Percentiles rank a stretch among this genome's conserved stretches.
These are phyloP conservation scores for Calonectria hongkongensis DNA, from an alignment of 2,329 filamentous ascomycete genomes.

Conservation along the genomic window DNA sequence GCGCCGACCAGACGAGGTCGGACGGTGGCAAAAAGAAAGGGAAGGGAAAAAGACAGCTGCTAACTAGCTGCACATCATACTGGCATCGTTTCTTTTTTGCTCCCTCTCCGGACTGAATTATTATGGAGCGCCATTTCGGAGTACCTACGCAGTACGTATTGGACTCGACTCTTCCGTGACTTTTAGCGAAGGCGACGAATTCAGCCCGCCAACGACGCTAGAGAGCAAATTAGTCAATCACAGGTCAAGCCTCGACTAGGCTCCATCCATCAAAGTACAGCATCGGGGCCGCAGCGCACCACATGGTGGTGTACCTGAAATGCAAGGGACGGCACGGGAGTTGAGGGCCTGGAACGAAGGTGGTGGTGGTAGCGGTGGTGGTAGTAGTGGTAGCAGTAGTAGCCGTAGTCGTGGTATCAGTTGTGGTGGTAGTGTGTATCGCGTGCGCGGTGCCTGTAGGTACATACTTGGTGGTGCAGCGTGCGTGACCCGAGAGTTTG, in stretches of 20 bases:
- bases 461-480: not conserved
- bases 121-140: constrained; percentile 20
- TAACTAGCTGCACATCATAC: not conserved
- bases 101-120: not conserved
- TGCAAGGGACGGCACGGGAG: constrained; percentile 25
- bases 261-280: constrained; percentile 27
- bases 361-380: not conserved
- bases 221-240: constrained; percentile 33
- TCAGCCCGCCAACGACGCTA: constrained; percentile 37
- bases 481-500: constrained; percentile 7
- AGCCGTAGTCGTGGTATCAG: not conserved
- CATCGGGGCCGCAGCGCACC: constrained; percentile 8
- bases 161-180: constrained; percentile 23
- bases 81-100: not conserved
- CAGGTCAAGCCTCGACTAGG: constrained; percentile 32
- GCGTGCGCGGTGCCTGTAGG: not conserved
- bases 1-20: not conserved
- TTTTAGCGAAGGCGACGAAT: constrained; percentile 34
- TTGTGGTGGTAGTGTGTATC: not conserved
- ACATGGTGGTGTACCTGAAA: constrained; percentile 23
- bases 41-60: not conserved
- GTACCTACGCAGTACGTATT: constrained; percentile 27
- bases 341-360: constrained; percentile 14
- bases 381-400: not conserved
- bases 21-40: not conserved